Evolutionary conservation across 1,139 yeast species (phyloP).

Genomic region (Taphrina wiesneri): DNA sequence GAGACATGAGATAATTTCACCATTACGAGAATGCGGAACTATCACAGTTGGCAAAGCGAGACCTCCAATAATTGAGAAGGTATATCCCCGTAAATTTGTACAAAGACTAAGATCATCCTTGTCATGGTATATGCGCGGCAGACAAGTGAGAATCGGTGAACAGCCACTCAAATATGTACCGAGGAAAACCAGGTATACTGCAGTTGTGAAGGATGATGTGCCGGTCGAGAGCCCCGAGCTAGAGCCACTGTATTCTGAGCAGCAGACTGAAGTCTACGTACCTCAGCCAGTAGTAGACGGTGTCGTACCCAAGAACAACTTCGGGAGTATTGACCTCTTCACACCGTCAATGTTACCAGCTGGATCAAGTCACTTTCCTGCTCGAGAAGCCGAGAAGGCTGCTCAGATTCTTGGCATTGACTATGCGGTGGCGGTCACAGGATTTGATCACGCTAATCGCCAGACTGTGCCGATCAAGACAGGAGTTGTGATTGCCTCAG

Average conservation of each 20-base stretch:
- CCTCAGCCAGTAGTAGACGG: conserved; percentile 59
- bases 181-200: conserved; percentile 39
- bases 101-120: conserved; percentile 66
- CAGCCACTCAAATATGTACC: conserved; percentile 59
- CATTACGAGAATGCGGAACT: conserved; percentile 70
- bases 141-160: conserved; percentile 66
- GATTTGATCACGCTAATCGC: conserved; percentile 65
- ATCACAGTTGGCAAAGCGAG: conserved; percentile 49
- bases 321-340: conserved; percentile 80
- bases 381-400: conserved; percentile 1
- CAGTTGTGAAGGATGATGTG: conserved; percentile 43
- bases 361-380: conserved; percentile 65
- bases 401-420: conserved; percentile 59
- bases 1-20: conserved; percentile 68
- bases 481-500: conserved; percentile 73
- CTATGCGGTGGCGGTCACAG: conserved; percentile 77
- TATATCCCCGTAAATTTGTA: conserved; percentile 69
- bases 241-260: conserved; percentile 66
- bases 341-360: conserved; percentile 76
- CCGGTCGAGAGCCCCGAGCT: conserved; percentile 54
- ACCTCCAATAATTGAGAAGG: conserved; percentile 45
- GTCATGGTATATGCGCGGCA: conserved; percentile 84
- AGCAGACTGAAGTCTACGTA: conserved; percentile 68
- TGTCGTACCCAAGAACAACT: conserved; percentile 67
- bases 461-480: conserved; percentile 64